Base-by-base conservation (phyloP, 768 basidiomycete genomes). In the Termitomyces sp. region DNA sequence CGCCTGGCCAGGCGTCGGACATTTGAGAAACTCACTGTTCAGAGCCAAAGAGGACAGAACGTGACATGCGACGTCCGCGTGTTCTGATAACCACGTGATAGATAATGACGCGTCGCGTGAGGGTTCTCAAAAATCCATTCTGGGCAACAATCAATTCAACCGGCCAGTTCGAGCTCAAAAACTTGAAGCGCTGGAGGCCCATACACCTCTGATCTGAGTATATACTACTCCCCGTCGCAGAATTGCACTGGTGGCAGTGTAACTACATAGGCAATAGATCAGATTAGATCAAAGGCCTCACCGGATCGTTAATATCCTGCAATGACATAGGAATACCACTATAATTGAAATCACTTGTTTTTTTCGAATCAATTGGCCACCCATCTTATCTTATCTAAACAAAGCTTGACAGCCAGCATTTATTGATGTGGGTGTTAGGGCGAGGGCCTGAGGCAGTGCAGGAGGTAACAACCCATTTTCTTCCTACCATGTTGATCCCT, bases 401-500 rank as follows among this genome's bases (percentile, higher is more conserved):
- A 37, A 23, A 12, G 12, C 54, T 30, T 43, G 40, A 6, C 55
- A 37, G 21, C 30, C 12, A 30, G 9, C 38, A 50, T 26, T 28
- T 28, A 14, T 15, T 44, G 44, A 33, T 33, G 23, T 15, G 10
- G 8, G 12, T 4, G 11, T 38, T 5, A 4, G 38, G 38, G 15
- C 33, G 17, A 2, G 14, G 26, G 14, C 10, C 9, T 26, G 15
- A 48, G 50, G 45, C 54, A 43, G 50, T 53, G 58, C 58, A 53
- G 17, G 26, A 28, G 35, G 12, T 11, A 45, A 15, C 26, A 28
- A 23, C 21, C 47, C 48, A 19, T 44, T 9, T 31, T 35, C 50
- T 9, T 38, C 28, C 53, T 40, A 44, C 46, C 48, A 64, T 66
- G 65, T 44, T 53, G 28, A 49, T 28, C 14, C 59, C 55, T 31